Conservation (phyloP, 176 grass and related monocot genomes). For the Rhynchospora pubera region DNA sequence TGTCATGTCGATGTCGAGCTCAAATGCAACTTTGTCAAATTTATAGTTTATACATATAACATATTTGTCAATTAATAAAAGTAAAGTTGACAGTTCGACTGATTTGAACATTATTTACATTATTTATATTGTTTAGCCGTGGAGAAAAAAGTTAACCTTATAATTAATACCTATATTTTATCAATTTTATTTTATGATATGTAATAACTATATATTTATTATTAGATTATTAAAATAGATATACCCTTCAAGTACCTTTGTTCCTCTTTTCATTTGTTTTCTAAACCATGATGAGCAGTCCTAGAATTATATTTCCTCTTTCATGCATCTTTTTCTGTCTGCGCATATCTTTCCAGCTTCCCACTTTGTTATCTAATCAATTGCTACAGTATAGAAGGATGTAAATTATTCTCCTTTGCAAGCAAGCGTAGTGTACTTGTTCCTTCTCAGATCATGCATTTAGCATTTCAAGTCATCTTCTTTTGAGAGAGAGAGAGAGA, state of each 20-base stretch:
- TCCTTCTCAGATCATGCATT: background rate
- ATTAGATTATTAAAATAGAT: background rate
- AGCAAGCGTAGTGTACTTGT: background rate
- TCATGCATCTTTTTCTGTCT: background rate
- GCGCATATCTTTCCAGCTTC: conserved; percentile 4
- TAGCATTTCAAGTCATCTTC: background rate
- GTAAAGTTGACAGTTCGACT: no score
- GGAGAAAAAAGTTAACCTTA: no score
- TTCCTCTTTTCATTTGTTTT: background rate
- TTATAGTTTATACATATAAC: no score
- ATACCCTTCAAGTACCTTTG: no score
- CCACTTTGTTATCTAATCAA: background rate
- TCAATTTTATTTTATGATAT: background rate
- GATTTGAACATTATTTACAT: no score
- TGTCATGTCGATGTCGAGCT: no score
- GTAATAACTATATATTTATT: background rate
- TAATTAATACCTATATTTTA: no score
- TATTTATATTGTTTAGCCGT: no score
- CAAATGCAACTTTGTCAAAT: no score
- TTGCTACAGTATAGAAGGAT: background rate
- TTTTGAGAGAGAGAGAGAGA: conserved; percentile 15
- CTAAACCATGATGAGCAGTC: background rate
- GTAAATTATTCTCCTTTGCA: background rate
- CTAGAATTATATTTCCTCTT: background rate
- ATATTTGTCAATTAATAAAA: no score